Evolutionary conservation across 805 yeast species (phyloP).

Genomic region (Hanseniaspora guilliermondii): DNA sequence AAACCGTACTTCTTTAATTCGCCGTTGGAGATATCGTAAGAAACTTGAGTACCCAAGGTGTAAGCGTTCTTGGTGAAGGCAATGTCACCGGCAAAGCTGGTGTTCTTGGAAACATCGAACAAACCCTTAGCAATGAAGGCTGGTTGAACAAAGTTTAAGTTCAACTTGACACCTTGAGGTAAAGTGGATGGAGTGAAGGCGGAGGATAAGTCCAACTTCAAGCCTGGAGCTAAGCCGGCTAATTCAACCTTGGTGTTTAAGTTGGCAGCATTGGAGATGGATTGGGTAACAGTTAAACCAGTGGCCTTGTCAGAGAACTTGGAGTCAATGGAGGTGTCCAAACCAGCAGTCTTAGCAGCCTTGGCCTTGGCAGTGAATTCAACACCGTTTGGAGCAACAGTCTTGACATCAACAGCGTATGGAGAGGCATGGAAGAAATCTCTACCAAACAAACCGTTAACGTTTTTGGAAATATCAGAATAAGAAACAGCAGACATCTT

Average conservation of each 20-base stretch:
- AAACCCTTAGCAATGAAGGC: slow-evolving; percentile 88
- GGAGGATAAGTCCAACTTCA: slow-evolving; percentile 84
- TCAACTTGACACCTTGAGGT: slow-evolving; percentile 79
- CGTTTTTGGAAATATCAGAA: slow-evolving; percentile 83
- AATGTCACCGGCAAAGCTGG: slow-evolving; percentile 87
- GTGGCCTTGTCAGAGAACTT: slow-evolving; percentile 85
- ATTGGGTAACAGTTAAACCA: slow-evolving; percentile 89
- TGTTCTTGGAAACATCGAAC: slow-evolving; percentile 91
- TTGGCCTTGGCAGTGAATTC: slow-evolving; percentile 89
- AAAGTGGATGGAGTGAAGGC: slow-evolving; percentile 68
- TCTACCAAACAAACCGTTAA: slow-evolving; percentile 77
- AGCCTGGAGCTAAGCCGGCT: slow-evolving; percentile 84
- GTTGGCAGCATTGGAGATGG: slow-evolving; percentile 91
- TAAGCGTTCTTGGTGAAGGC: slow-evolving; percentile 92
- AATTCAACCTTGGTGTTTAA: slow-evolving; percentile 88
- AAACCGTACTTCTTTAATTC: slow-evolving; percentile 87
- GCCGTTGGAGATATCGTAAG: slow-evolving; percentile 89
- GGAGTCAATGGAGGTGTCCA: slow-evolving; percentile 82
- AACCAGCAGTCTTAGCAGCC: slow-evolving; percentile 62
- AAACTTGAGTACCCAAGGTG: slow-evolving; percentile 93
- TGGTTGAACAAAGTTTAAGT: slow-evolving; percentile 83
- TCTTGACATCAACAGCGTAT: slow-evolving; percentile 77
- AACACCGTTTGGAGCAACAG: slow-evolving; percentile 93
- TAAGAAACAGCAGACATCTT: slow-evolving; percentile 77
- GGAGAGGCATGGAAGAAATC: slow-evolving; percentile 90